These are phyloP conservation scores for Peniophora sp. DNA, from an alignment of 1,284 basidiomycete species.

Conservation along the genomic window DNA sequence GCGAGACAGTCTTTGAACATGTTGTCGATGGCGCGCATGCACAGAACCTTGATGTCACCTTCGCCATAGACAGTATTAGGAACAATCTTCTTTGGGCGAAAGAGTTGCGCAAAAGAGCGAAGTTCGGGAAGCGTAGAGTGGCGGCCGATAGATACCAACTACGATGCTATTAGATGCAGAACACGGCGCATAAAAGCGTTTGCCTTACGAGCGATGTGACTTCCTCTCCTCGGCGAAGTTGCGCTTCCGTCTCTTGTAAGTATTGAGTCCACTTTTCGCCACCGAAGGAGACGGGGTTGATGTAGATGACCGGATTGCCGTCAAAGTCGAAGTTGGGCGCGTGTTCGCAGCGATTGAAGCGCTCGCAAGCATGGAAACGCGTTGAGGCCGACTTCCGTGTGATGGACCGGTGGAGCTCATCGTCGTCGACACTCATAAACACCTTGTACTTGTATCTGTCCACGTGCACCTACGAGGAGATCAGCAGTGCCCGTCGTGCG, in stretches of 20 bases:
- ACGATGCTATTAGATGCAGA: neutral
- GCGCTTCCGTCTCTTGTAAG: conserved; percentile 33
- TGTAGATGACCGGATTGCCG: conserved; percentile 59
- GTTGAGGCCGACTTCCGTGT: conserved; percentile 54
- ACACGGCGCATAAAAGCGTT: neutral
- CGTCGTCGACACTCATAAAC: conserved; percentile 54
- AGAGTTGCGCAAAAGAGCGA: conserved; percentile 68
- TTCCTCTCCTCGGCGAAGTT: conserved; percentile 35
- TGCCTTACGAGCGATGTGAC: conserved; percentile 53
- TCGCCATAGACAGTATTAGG: conserved; percentile 73
- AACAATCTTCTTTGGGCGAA: conserved; percentile 65
- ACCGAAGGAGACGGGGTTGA: conserved; percentile 70
- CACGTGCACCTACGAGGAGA: conserved; percentile 65
- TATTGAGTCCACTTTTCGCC: conserved; percentile 56
- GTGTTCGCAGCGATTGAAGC: conserved; percentile 63
- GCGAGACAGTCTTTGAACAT: conserved; percentile 56
- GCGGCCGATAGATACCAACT: conserved; percentile 79
- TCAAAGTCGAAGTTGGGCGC: conserved; percentile 15
- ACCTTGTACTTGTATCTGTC: conserved; percentile 81
- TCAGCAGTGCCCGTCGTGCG: neutral
- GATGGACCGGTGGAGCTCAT: conserved; percentile 55
- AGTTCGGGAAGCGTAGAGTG: conserved; percentile 86
- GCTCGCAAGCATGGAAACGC: conserved; percentile 89
- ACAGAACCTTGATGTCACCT: conserved; percentile 49
- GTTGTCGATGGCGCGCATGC: conserved; percentile 60